Percentiles rank a stretch among this genome's conserved stretches.
phyloP scores from a whole-genome alignment of 768 basidiomycete genomes.

The Amanita subjunquillea region DNA sequence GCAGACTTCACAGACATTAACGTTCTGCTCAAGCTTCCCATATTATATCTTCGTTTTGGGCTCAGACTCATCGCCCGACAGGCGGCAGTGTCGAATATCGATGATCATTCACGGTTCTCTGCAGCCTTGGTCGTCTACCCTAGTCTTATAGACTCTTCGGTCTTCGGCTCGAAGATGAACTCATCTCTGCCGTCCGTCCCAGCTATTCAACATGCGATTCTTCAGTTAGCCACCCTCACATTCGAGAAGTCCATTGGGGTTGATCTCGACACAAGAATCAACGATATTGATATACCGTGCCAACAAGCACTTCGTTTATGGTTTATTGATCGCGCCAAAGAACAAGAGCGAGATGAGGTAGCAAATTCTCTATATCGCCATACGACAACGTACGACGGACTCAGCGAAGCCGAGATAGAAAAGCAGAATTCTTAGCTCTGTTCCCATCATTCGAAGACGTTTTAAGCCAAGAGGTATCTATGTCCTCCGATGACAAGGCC shows the following conservation, averaged over 20 bases:
- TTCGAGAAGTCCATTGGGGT: conserved; percentile 35
- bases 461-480: conserved; percentile 22
- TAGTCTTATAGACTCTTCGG: conserved; percentile 34
- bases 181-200: conserved; percentile 14
- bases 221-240: conserved; percentile 36
- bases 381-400: conserved; percentile 39
- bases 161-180: background rate
- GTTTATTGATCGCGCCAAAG: conserved; percentile 69
- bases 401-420: conserved; percentile 67
- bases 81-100: conserved; percentile 12
- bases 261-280: conserved; percentile 18
- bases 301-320: conserved; percentile 73
- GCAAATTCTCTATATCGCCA: conserved; percentile 71
- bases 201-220: conserved; percentile 32
- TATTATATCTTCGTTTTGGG: conserved; percentile 63
- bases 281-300: conserved; percentile 40
- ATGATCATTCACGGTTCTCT: conserved; percentile 11
- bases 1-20: conserved; percentile 63
- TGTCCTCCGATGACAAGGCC: conserved; percentile 5
- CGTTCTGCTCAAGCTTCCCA: conserved; percentile 52
- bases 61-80: conserved; percentile 35
- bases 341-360: conserved; percentile 50
- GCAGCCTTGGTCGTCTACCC: conserved; percentile 20
- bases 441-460: conserved; percentile 80
- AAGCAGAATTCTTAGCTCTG: conserved; percentile 74